Percentiles rank a stretch among this genome's conserved stretches.
Conservation (phyloP, 176 grass and related monocot genomes). For the Zoysia pacifica region DNA sequence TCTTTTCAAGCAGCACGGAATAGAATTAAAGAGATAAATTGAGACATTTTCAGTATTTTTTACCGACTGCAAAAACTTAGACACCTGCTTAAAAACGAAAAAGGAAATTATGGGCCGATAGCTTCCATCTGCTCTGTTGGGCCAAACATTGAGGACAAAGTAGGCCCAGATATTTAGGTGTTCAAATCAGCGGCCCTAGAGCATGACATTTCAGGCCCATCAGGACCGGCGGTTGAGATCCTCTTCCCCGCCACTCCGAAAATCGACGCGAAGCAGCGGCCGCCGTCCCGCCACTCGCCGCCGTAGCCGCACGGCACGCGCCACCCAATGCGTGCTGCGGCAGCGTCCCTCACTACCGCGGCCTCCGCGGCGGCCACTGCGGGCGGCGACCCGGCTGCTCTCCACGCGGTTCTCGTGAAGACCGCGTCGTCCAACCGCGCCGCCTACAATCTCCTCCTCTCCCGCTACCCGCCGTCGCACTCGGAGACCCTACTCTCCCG, state of each 20-base stretch:
- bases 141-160: too few species aligned
- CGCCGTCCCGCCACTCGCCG: neutral
- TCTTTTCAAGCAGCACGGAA: neutral
- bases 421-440: constrained; percentile 34
- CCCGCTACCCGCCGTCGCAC: constrained; percentile 29
- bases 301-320: neutral
- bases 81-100: too few species aligned
- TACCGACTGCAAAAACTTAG: too few species aligned
- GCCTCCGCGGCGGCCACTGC: constrained; percentile 11
- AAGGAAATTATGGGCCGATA: too few species aligned
- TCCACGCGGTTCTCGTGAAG: constrained; percentile 39
- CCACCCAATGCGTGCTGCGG: neutral
- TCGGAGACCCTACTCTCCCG: constrained; percentile 11
- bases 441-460: constrained; percentile 33
- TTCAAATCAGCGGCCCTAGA: too few species aligned
- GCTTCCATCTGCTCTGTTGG: too few species aligned
- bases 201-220: too few species aligned
- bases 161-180: too few species aligned
- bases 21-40: too few species aligned
- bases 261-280: neutral
- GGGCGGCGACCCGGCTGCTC: constrained; percentile 17
- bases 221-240: too few species aligned
- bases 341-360: neutral
- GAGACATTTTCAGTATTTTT: too few species aligned
- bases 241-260: neutral